Conservation (phyloP, 2,329 filamentous ascomycete species). For the Colletotrichum scovillei region DNA sequence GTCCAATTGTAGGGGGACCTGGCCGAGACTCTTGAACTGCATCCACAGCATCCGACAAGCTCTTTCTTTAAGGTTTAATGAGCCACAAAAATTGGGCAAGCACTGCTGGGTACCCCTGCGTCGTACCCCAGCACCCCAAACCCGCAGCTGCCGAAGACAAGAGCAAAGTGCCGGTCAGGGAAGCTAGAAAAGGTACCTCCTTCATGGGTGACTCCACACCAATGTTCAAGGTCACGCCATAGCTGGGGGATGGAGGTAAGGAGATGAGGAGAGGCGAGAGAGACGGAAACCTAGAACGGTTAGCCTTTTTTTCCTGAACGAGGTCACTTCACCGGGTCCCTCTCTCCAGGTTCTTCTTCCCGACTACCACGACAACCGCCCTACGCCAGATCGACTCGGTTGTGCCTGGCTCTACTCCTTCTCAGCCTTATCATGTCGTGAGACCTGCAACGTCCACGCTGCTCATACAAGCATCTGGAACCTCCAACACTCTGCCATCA, state of each 20-base stretch:
- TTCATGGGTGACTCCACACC: background rate
- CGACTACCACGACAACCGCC: background rate
- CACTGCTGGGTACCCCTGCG: background rate
- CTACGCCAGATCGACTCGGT: background rate
- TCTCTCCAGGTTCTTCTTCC: background rate
- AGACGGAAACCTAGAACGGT: background rate
- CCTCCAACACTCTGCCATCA: constrained; percentile 45
- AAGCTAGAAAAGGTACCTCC: background rate
- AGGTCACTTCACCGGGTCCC: background rate
- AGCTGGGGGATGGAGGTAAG: background rate
- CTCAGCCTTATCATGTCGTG: constrained; percentile 9
- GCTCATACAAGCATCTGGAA: background rate
- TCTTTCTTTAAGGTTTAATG: constrained; percentile 31
- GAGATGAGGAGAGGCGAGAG: background rate
- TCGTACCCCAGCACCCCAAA: constrained; percentile 4
- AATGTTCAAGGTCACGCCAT: constrained; percentile 5
- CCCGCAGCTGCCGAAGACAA: constrained; percentile 24
- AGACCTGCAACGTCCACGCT: background rate
- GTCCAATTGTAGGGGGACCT: background rate
- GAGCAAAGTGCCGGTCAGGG: background rate
- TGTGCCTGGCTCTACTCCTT: background rate
- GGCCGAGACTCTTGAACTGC: background rate
- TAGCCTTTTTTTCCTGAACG: background rate
- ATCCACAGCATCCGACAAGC: background rate
- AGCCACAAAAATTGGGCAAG: constrained; percentile 8